These are phyloP conservation scores for Beverwykella pulmonaria DNA, from an alignment of 495 filamentous ascomycete species.

Conservation along the genomic window DNA sequence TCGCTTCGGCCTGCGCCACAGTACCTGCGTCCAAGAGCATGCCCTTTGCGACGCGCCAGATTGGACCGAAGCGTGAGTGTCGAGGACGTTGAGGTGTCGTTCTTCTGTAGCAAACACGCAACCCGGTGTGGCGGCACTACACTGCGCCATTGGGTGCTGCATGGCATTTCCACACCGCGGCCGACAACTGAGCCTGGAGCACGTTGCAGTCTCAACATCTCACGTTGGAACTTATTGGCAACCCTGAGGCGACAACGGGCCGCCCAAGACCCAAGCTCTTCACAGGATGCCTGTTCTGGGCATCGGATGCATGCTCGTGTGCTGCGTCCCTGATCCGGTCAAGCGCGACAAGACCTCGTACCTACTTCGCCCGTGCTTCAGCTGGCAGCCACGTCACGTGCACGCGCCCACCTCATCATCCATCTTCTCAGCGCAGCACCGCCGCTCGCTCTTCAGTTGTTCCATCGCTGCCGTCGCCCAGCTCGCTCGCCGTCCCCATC, in stretches of 20 bases:
- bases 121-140: too few species aligned
- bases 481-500: conserved; percentile 2
- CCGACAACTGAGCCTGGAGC: too few species aligned
- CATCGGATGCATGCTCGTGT: background rate
- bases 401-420: background rate
- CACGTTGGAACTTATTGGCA: too few species aligned
- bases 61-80: background rate
- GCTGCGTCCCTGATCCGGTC: background rate
- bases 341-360: too few species aligned
- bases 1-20: background rate
- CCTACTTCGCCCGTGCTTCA: background rate
- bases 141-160: too few species aligned
- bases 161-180: too few species aligned
- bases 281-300: background rate
- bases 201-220: too few species aligned
- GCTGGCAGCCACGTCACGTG: background rate
- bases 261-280: background rate
- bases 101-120: too few species aligned
- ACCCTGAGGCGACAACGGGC: background rate
- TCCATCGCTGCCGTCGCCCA: conserved; percentile 5
- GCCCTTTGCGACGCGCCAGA: background rate
- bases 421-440: conserved; percentile 3
- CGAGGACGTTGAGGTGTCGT: background rate
- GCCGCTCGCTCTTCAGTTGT: background rate
- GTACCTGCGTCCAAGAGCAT: background rate